Conservation (phyloP, 371 early-diverging fungal genomes). For the Rhizopus arrhizus region DNA sequence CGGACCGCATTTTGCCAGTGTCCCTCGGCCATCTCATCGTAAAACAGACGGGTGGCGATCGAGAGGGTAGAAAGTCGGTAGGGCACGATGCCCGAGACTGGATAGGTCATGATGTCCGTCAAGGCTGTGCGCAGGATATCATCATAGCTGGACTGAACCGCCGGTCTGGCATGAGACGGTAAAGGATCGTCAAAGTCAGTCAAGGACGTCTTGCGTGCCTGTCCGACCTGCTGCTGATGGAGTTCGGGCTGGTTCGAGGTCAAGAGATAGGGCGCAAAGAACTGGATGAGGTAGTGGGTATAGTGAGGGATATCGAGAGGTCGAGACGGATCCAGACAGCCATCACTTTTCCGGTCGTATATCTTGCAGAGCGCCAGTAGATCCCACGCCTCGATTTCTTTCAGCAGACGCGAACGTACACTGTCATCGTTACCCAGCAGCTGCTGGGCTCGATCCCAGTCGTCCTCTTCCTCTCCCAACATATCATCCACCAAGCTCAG, state of each 20-base stretch:
- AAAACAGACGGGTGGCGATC: conserved; percentile 34
- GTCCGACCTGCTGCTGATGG: conserved; percentile 16
- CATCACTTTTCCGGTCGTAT: conserved; percentile 36
- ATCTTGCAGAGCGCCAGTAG: conserved; percentile 29
- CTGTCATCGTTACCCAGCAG: conserved; percentile 16
- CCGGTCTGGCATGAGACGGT: conserved; percentile 29
- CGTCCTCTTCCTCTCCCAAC: conserved; percentile 39
- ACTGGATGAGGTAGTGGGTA: conserved; percentile 26
- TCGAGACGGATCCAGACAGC: conserved; percentile 25
- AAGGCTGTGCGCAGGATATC: conserved; percentile 26
- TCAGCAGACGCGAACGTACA: conserved; percentile 5
- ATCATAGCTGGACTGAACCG: conserved; percentile 30
- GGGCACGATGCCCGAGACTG: conserved; percentile 27
- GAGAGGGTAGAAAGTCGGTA: conserved; percentile 38
- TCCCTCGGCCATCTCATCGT: conserved; percentile 44
- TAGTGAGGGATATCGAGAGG: conserved; percentile 35
- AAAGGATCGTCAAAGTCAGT: conserved; percentile 42
- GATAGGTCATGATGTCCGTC: conserved; percentile 27
- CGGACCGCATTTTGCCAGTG: conserved; percentile 56
- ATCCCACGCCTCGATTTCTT: conserved; percentile 40
- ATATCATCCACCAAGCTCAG: conserved; percentile 39
- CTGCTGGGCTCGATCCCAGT: conserved; percentile 41
- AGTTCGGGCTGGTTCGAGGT: conserved; percentile 29
- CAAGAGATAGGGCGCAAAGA: too few species aligned
- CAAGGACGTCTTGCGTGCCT: conserved; percentile 9